Base-by-base conservation (phyloP, 2,329 filamentous ascomycete genomes). In the Falciphora oryzae region DNA sequence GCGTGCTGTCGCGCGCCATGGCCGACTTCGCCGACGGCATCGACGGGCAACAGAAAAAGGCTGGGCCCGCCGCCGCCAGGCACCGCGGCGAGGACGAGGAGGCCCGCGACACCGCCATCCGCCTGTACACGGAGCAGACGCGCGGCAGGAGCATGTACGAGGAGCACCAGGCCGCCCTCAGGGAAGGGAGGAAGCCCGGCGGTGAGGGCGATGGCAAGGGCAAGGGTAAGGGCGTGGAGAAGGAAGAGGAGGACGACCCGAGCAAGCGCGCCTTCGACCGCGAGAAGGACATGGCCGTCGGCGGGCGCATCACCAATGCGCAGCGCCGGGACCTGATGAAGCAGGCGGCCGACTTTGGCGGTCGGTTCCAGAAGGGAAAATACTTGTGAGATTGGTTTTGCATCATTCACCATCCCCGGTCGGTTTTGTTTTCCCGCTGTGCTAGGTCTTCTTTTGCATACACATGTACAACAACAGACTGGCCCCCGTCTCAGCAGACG, bases 221-320 rank as follows among this genome's bases (percentile, higher is more conserved):
- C 38, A 44, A 22, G 16, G 38, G 32, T 11, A 44, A 18, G 38
- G 7, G 32, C 32, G n/a, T 22, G 32, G 77, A 73, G 8, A 80
- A 83, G 25, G 86, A 88, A 67, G 86, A 92, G 68, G 91, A 95
- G 28, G 94, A 97, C 76, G 93, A 98, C 73, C 94, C 95, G 0
- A 97, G 92, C 75, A 89, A 90, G 76, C 83, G 94, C 66, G 89
- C 86, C 0, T 98, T 98, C 76, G 92, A 97, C 77, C 84, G 88
- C 67, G 92, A 97, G 75, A 98, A 97, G 79, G 95, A 98, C 75
- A 97, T 98, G 86, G 89, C 86, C 56, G 78, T 91, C 2, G 89
- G 89, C 11, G 85, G 86, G 25, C 87, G 85, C 71, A 86, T 97
- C 63, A 89, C 87, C 31, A 80, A 87, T 68, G 83, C 88, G 50